A percentile compares a stretch with the other conserved stretches of the same genome.
Evolutionary conservation across 2,329 filamentous ascomycete species (phyloP).

Genomic region (Aureobasidium pullulans): DNA sequence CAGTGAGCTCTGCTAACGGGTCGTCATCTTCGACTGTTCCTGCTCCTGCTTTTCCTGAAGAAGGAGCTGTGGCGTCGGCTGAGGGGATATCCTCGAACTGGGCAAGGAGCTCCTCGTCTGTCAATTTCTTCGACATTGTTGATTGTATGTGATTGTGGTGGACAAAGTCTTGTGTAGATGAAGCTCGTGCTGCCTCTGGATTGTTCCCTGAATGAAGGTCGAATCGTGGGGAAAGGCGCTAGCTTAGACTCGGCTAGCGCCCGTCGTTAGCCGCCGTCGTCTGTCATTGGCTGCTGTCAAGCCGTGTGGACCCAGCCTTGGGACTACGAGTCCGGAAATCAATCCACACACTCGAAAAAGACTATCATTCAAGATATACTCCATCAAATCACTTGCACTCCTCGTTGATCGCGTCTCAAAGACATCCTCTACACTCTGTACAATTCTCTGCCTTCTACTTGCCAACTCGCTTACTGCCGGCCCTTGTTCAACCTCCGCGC

Average conservation of each 20-base stretch:
- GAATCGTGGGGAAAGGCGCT: conserved; percentile 1
- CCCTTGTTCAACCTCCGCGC: neutral
- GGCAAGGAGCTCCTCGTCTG: conserved; percentile 37
- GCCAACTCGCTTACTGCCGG: neutral
- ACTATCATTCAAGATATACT: conserved; percentile 2
- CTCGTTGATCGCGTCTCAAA: neutral
- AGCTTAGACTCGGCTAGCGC: conserved; percentile 3
- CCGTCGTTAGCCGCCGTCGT: neutral
- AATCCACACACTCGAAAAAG: conserved; percentile 12
- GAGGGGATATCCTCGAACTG: conserved; percentile 39
- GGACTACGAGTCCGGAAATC: conserved; percentile 9
- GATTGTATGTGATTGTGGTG: neutral
- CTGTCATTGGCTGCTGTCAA: conserved; percentile 4
- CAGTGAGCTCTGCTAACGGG: conserved; percentile 80
- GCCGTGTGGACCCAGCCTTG: neutral
- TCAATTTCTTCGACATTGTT: conserved; percentile 27
- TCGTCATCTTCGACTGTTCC: conserved; percentile 51
- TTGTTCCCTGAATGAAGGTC: neutral
- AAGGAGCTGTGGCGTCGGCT: conserved; percentile 44
- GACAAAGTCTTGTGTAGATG: neutral
- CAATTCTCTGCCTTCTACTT: neutral
- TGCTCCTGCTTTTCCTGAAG: conserved; percentile 30
- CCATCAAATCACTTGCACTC: neutral
- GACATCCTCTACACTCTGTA: neutral
- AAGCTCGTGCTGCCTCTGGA: neutral